These are phyloP conservation scores for Senna siamea DNA, from an alignment of 306 rosid genomes.

Conservation along the genomic window DNA sequence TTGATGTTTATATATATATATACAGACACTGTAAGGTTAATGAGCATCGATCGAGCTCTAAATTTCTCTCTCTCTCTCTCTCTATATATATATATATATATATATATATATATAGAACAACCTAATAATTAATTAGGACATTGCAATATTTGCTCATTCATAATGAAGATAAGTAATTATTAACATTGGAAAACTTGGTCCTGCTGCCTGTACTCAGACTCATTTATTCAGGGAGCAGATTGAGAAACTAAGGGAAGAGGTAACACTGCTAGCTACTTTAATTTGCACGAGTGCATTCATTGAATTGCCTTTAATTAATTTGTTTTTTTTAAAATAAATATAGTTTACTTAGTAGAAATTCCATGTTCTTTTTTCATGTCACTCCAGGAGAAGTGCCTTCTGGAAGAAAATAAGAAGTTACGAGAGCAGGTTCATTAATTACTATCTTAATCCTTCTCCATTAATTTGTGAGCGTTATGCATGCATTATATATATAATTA, in stretches of 20 bases:
- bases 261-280: slow-evolving; percentile 22
- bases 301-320: background rate
- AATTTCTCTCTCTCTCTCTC: too few relatives aligned
- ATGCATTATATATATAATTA: background rate
- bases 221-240: slow-evolving; percentile 66
- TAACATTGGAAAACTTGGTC: slow-evolving; percentile 35
- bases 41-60: too few relatives aligned
- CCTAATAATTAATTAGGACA: too few relatives aligned
- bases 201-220: slow-evolving; percentile 46
- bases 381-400: slow-evolving; percentile 61
- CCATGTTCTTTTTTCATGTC: slow-evolving; percentile 4
- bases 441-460: background rate
- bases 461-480: background rate
- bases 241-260: slow-evolving; percentile 72
- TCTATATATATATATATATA: too few relatives aligned
- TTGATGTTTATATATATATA: background rate
- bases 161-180: background rate
- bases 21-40: too few relatives aligned
- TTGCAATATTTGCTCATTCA: background rate
- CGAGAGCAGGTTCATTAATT: slow-evolving; percentile 50
- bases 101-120: background rate
- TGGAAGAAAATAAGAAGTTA: slow-evolving; percentile 64
- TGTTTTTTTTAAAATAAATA: too few relatives aligned
- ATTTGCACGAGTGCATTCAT: background rate
- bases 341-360: background rate